phyloP scores from a whole-genome alignment of 2,329 filamentous ascomycete genomes.

The Pseudonectria buxi region DNA sequence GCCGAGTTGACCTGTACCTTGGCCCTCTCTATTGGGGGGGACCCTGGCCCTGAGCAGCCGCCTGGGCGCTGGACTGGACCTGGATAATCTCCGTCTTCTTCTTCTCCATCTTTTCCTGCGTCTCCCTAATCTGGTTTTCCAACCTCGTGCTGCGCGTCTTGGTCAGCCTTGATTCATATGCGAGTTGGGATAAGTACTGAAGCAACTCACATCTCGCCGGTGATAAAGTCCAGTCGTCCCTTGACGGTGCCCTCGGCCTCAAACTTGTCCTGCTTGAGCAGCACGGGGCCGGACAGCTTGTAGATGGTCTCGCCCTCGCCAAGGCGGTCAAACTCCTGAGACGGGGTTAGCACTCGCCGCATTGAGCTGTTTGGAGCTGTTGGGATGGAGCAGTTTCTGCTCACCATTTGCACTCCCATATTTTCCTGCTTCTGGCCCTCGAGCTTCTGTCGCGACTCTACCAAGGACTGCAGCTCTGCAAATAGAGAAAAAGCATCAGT shows the following conservation, averaged over 20 bases:
- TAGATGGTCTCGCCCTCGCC: conserved; percentile 84
- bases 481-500: neutral
- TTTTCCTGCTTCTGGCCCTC: conserved; percentile 96
- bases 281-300: conserved; percentile 87
- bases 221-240: conserved; percentile 84
- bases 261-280: conserved; percentile 87
- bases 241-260: conserved; percentile 91
- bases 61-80: conserved; percentile 44
- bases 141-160: conserved; percentile 28
- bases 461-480: conserved; percentile 68
- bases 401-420: conserved; percentile 72
- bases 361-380: conserved; percentile 1
- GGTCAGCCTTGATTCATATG: neutral
- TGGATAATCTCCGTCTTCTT: conserved; percentile 56
- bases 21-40: conserved; percentile 9
- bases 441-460: conserved; percentile 80
- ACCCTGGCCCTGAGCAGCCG: conserved; percentile 28
- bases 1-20: too few species aligned
- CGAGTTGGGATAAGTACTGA: too few species aligned
- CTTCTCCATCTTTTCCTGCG: conserved; percentile 49
- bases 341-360: conserved; percentile 11
- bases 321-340: conserved; percentile 73
- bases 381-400: conserved; percentile 4
- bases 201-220: conserved; percentile 77
- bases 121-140: conserved; percentile 48